These are phyloP conservation scores for Spongispora temasekensis DNA, from an alignment of 1,284 basidiomycete species.

Conservation along the genomic window DNA sequence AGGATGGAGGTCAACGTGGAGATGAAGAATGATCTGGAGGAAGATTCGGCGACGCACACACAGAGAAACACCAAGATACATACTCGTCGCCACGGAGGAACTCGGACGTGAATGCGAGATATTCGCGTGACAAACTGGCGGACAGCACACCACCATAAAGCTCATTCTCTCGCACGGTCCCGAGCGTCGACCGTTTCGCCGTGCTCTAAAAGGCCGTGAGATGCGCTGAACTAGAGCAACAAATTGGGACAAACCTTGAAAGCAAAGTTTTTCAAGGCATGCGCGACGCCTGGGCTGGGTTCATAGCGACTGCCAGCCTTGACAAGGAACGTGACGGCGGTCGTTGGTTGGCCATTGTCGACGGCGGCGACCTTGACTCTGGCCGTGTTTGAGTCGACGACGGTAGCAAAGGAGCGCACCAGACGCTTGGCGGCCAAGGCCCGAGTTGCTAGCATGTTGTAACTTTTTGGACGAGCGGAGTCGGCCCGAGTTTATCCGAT, in stretches of 20 bases:
- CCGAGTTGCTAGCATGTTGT: conserved; percentile 53
- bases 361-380: conserved; percentile 85
- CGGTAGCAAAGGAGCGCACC: conserved; percentile 76
- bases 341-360: conserved; percentile 80
- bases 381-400: conserved; percentile 60
- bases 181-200: conserved; percentile 83
- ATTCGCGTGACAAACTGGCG: conserved; percentile 84
- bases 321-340: conserved; percentile 85
- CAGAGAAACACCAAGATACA: conserved; percentile 40
- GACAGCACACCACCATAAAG: conserved; percentile 94
- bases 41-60: neutral
- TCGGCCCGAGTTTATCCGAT: conserved; percentile 34
- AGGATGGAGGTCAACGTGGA: conserved; percentile 84
- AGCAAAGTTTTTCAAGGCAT: conserved; percentile 93
- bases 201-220: conserved; percentile 61
- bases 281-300: conserved; percentile 83
- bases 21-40: conserved; percentile 77
- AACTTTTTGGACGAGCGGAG: conserved; percentile 27
- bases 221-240: neutral
- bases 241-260: conserved; percentile 88
- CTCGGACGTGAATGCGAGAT: conserved; percentile 91
- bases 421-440: conserved; percentile 58
- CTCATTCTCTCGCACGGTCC: conserved; percentile 91
- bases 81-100: conserved; percentile 97
- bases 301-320: conserved; percentile 91